phyloP scores from a whole-genome alignment of 768 basidiomycete species.

The Suillus placidus region DNA sequence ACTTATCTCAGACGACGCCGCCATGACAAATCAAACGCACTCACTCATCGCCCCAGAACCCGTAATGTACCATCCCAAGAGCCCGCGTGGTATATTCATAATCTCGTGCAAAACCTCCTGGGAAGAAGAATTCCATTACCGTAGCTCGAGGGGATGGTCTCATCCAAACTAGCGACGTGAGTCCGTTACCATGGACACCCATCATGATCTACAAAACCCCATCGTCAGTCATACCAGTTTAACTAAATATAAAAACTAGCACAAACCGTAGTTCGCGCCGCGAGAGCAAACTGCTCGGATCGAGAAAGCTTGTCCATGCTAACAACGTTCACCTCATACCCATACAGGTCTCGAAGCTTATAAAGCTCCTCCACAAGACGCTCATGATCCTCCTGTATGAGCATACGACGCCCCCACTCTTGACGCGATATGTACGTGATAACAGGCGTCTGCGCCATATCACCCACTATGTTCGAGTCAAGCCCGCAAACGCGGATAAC shows the following conservation, averaged over 20 bases:
- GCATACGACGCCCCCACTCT: slow-evolving; percentile 83
- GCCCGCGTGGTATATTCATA: slow-evolving; percentile 83
- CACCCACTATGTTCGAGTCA: slow-evolving; percentile 44
- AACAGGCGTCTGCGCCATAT: slow-evolving; percentile 58
- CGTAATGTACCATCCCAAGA: slow-evolving; percentile 81
- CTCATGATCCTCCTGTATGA: slow-evolving; percentile 77
- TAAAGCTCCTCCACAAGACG: slow-evolving; percentile 74
- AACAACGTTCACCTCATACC: slow-evolving; percentile 88
- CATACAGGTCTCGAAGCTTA: slow-evolving; percentile 67
- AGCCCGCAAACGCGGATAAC: slow-evolving; percentile 74
- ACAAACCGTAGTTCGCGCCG: slow-evolving; percentile 83
- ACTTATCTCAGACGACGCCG: not conserved
- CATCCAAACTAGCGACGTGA: slow-evolving; percentile 93
- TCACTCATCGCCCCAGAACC: slow-evolving; percentile 79
- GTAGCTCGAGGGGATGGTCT: slow-evolving; percentile 78
- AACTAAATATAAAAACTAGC: not conserved
- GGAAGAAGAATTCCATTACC: slow-evolving; percentile 92
- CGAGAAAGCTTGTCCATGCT: slow-evolving; percentile 80
- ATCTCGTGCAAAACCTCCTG: slow-evolving; percentile 82
- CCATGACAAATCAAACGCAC: slow-evolving; percentile 18
- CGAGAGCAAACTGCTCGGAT: slow-evolving; percentile 77
- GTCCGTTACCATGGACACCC: slow-evolving; percentile 92
- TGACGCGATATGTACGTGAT: slow-evolving; percentile 94
- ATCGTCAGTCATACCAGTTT: slow-evolving; percentile 1
- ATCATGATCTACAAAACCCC: slow-evolving; percentile 75